A percentile compares a stretch with the other conserved stretches of the same genome.
phyloP scores from a whole-genome alignment of 768 basidiomycete species.

The Psilocybe subaeruginosa region DNA sequence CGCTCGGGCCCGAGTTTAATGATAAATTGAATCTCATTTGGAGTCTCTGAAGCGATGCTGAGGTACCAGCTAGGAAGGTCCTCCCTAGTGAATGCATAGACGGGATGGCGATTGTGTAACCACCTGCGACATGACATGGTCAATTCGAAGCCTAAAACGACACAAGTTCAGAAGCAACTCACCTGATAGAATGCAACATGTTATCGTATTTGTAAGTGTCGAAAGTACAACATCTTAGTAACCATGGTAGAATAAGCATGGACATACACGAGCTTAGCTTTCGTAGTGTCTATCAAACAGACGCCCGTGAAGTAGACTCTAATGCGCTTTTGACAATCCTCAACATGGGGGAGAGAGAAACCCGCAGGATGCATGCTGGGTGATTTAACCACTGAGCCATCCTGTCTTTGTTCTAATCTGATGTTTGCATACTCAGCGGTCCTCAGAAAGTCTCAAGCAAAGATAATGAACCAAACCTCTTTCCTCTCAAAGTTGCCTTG shows the following conservation, averaged over 20 bases:
- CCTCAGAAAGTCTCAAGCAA: neutral
- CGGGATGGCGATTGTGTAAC: conserved; percentile 56
- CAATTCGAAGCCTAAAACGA: too few relatives aligned
- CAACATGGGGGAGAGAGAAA: neutral
- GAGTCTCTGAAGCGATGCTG: conserved; percentile 28
- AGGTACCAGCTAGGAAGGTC: conserved; percentile 51
- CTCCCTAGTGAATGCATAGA: conserved; percentile 52
- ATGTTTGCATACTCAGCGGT: neutral
- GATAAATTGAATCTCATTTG: conserved; percentile 44
- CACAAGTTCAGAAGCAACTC: neutral
- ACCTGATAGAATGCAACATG: neutral
- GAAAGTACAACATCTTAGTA: neutral
- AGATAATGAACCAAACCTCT: neutral
- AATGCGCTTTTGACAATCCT: conserved; percentile 1
- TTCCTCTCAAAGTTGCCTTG: neutral
- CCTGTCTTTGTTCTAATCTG: neutral
- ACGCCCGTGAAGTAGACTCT: neutral
- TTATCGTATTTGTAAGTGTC: neutral
- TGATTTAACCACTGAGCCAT: neutral
- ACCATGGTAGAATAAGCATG: neutral
- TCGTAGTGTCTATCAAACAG: neutral
- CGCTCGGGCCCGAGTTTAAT: conserved; percentile 41
- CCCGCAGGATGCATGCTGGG: neutral
- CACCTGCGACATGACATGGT: conserved; percentile 35
- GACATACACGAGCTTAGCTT: conserved; percentile 4